Conservation (phyloP, 1,284 basidiomycete species). For the Puccinia triticina region DNA sequence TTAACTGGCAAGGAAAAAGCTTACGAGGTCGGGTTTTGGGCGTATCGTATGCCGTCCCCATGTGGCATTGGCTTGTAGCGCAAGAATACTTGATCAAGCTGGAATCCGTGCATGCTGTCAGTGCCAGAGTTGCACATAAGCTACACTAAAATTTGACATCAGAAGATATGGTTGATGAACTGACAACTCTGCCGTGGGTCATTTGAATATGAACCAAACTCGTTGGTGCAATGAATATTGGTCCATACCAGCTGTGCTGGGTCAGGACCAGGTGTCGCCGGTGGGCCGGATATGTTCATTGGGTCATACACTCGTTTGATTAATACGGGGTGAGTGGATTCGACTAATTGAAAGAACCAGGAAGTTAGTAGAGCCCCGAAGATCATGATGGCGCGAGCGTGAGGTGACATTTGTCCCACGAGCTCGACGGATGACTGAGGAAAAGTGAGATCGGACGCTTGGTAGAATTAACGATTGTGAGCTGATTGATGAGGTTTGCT, state of each 20-base stretch:
- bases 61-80: constrained; percentile 5
- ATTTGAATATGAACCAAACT: neutral
- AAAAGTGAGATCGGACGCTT: neutral
- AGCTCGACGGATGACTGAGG: neutral
- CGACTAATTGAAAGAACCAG: neutral
- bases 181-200: neutral
- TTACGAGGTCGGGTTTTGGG: neutral
- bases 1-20: neutral
- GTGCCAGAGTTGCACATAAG: neutral
- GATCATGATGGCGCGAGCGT: neutral
- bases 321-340: neutral
- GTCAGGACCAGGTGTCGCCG: no score
- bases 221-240: constrained; percentile 1
- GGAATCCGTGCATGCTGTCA: neutral
- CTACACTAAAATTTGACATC: neutral
- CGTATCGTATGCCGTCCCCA: neutral
- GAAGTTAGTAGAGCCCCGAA: neutral
- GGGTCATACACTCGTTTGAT: neutral
- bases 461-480: neutral
- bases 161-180: neutral
- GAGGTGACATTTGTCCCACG: neutral
- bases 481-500: neutral
- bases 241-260: neutral
- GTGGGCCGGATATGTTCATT: neutral
- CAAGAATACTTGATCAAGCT: neutral